Conservation (phyloP, 352 stramenopile genomes). For the Phytophthora kernoviae region DNA sequence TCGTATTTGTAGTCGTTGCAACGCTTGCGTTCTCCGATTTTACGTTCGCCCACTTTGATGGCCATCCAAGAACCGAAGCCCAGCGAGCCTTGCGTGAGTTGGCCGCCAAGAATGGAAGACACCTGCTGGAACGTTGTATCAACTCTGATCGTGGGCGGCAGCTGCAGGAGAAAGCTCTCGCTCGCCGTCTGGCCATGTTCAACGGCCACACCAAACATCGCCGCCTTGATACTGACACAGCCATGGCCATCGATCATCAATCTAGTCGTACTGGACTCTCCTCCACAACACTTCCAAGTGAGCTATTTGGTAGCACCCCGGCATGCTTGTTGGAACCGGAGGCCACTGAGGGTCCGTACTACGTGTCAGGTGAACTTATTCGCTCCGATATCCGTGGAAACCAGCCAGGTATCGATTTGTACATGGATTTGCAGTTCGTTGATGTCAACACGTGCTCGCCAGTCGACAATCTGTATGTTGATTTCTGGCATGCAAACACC, state of each 20-base stretch:
- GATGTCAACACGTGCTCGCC: conserved; percentile 25
- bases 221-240: conserved; percentile 19
- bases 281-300: conserved; percentile 9
- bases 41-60: conserved; percentile 3
- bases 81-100: conserved; percentile 5
- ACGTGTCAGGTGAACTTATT: conserved; percentile 25
- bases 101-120: conserved; percentile 21
- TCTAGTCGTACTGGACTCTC: conserved; percentile 19
- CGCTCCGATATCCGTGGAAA: conserved; percentile 25
- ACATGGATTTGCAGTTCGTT: conserved; percentile 29
- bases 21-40: conserved; percentile 3
- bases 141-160: conserved; percentile 9
- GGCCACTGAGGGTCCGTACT: conserved; percentile 29
- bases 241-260: conserved; percentile 19
- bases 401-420: conserved; percentile 25
- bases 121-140: conserved; percentile 19
- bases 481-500: conserved; percentile 23
- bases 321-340: conserved; percentile 25
- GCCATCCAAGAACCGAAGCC: background rate
- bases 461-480: conserved; percentile 23
- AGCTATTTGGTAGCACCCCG: conserved; percentile 14
- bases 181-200: conserved; percentile 12
- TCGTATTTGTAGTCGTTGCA: conserved; percentile 4
- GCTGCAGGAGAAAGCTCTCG: conserved; percentile 17
- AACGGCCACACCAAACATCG: conserved; percentile 8